Evolutionary conservation across 1,139 yeast genomes (phyloP).

Genomic region (Pichia sp.): DNA sequence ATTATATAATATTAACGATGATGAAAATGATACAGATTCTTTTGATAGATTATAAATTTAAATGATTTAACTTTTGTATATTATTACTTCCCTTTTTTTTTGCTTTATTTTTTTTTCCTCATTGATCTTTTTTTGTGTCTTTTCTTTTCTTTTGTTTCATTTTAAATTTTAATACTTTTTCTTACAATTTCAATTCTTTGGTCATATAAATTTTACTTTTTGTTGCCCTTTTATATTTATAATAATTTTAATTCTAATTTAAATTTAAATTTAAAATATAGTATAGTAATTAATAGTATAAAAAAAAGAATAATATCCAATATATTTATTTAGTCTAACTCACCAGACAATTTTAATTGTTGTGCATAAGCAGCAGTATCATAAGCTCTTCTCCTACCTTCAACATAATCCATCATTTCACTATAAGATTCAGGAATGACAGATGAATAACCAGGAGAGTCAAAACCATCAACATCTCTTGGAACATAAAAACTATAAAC

Average conservation of each 20-base stretch:
- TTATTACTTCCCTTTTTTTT: neutral
- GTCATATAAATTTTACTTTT: too few relatives aligned
- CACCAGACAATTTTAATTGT: slow-evolving; percentile 28
- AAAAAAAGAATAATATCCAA: neutral
- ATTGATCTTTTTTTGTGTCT: too few relatives aligned
- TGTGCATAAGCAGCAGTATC: slow-evolving; percentile 71
- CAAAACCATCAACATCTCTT: slow-evolving; percentile 38
- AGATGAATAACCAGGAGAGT: slow-evolving; percentile 44
- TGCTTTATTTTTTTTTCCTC: neutral
- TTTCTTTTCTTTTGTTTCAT: too few relatives aligned
- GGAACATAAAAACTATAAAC: slow-evolving; percentile 86
- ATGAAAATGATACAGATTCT: slow-evolving; percentile 3
- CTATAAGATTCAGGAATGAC: slow-evolving; percentile 82
- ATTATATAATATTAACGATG: slow-evolving; percentile 9
- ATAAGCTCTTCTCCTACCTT: slow-evolving; percentile 82
- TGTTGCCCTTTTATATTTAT: too few relatives aligned
- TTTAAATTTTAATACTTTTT: too few relatives aligned
- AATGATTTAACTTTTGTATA: neutral
- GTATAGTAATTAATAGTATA: neutral
- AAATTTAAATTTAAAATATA: neutral
- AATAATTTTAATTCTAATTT: too few relatives aligned
- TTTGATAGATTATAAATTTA: neutral
- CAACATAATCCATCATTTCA: slow-evolving; percentile 88
- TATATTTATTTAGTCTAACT: slow-evolving; percentile 5
- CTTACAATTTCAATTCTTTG: too few relatives aligned